Evolutionary conservation across 2,329 filamentous ascomycete species (phyloP).

Genomic region (Aspergillus udagawae): DNA sequence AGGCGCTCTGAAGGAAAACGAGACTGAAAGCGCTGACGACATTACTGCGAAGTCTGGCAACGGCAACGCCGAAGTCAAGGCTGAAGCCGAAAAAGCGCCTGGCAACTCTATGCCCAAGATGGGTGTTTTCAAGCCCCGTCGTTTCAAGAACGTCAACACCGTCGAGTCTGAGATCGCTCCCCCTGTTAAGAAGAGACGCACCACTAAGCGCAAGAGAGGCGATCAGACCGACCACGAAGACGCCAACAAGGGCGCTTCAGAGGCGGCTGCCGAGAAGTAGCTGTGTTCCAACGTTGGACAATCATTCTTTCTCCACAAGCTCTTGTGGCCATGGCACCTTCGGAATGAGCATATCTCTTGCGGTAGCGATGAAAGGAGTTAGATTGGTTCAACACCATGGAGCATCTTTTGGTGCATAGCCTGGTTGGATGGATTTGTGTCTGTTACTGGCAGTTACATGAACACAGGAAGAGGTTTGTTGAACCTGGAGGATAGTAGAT

Average conservation of each 20-base stretch:
- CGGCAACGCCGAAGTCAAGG: neutral
- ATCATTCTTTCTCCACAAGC: neutral
- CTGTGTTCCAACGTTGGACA: neutral
- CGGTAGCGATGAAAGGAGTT: neutral
- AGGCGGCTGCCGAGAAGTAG: neutral
- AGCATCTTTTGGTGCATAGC: neutral
- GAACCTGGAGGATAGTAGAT: neutral
- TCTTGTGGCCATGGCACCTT: neutral
- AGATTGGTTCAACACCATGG: neutral
- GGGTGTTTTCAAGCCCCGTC: neutral
- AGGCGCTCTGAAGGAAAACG: conserved; percentile 1
- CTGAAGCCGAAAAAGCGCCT: neutral
- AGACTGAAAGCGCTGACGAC: conserved; percentile 6
- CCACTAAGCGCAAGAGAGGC: neutral
- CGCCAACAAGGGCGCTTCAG: neutral
- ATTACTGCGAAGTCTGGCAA: conserved; percentile 1
- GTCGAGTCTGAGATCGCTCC: neutral
- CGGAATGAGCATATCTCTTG: neutral
- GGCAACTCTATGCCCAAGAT: neutral
- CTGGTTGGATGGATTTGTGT: neutral
- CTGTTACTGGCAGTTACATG: neutral
- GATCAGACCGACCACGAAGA: neutral
- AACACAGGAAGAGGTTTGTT: neutral
- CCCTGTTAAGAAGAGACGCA: neutral
- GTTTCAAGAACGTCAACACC: neutral